Evolutionary conservation across 805 yeast species (phyloP).

Genomic region (Candida piceae): DNA sequence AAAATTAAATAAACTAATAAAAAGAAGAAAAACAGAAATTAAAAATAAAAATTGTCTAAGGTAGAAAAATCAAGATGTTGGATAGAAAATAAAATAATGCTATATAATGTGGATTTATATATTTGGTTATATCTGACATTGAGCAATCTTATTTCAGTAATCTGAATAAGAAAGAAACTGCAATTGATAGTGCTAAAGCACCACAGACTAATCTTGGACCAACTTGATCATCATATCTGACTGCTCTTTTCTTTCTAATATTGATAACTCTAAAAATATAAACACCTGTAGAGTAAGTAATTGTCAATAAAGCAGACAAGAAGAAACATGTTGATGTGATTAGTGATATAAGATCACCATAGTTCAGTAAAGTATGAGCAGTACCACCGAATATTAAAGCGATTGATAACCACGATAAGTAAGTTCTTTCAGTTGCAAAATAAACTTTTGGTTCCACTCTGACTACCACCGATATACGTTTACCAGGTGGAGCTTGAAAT

Average conservation of each 20-base stretch:
- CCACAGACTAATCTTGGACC: constrained; percentile 85
- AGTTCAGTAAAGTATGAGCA: constrained; percentile 79
- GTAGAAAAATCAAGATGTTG: too few relatives aligned
- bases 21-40: too few relatives aligned
- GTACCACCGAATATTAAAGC: constrained; percentile 85
- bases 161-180: constrained; percentile 54
- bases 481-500: constrained; percentile 79
- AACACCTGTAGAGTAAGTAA: constrained; percentile 63
- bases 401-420: constrained; percentile 88
- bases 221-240: constrained; percentile 76
- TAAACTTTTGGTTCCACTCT: constrained; percentile 98
- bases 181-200: constrained; percentile 65
- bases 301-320: constrained; percentile 68
- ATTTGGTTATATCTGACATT: too few relatives aligned
- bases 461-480: constrained; percentile 85
- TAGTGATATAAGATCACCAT: constrained; percentile 71
- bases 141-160: constrained; percentile 28
- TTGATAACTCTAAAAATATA: constrained; percentile 79
- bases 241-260: constrained; percentile 78
- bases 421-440: constrained; percentile 96
- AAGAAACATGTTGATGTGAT: constrained; percentile 86
- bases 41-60: too few relatives aligned
- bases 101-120: too few relatives aligned
- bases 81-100: too few relatives aligned
- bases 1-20: too few relatives aligned